Conservation (phyloP, 805 yeast species). For the Lachancea thermotolerans region DNA sequence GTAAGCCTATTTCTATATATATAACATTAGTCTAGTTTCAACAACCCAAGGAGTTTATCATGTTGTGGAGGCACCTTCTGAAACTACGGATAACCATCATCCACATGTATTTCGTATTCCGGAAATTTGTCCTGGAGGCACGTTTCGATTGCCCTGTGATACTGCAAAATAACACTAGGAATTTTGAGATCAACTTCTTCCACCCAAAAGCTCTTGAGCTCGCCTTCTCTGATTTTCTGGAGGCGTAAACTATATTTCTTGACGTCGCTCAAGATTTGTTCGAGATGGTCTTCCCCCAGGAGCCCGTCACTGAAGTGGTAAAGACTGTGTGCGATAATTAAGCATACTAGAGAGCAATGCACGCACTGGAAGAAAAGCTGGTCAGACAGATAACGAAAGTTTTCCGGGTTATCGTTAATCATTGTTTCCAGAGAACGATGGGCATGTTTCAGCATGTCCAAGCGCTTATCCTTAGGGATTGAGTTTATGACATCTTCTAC, state of each 20-base stretch:
- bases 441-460: conserved; percentile 14
- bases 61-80: neutral
- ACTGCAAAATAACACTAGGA: conserved; percentile 23
- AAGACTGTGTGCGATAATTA: conserved; percentile 8
- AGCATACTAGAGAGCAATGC: conserved; percentile 13
- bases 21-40: no score
- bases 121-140: conserved; percentile 16
- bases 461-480: conserved; percentile 12
- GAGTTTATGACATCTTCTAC: conserved; percentile 10
- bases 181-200: conserved; percentile 24
- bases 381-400: conserved; percentile 19
- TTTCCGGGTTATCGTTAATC: conserved; percentile 14
- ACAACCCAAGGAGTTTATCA: neutral
- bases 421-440: conserved; percentile 13
- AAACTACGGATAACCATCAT: conserved; percentile 1
- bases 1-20: neutral
- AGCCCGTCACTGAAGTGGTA: conserved; percentile 1
- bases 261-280: conserved; percentile 12
- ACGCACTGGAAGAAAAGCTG: conserved; percentile 18
- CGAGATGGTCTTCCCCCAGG: conserved; percentile 4
- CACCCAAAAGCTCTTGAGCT: conserved; percentile 23
- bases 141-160: conserved; percentile 20
- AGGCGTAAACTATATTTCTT: conserved; percentile 18
- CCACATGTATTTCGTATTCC: conserved; percentile 7
- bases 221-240: conserved; percentile 20